Percentiles rank a stretch among this genome's conserved stretches.
These are phyloP conservation scores for Fusarium sp. DNA, from an alignment of 2,329 filamentous ascomycete species.

Conservation along the genomic window DNA sequence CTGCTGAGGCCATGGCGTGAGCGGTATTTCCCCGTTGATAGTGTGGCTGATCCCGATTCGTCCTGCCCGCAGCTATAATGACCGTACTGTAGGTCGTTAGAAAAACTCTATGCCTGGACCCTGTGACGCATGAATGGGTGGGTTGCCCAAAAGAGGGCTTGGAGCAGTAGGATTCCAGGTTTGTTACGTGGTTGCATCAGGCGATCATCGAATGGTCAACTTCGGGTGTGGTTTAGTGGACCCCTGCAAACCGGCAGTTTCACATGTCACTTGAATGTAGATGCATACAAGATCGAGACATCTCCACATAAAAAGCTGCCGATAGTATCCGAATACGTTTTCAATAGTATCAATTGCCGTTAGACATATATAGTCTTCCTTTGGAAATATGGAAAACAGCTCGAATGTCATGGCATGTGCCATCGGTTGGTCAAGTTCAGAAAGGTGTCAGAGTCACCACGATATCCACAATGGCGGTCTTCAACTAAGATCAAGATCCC, in stretches of 20 bases:
- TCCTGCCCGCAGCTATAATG: neutral
- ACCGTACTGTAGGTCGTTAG: neutral
- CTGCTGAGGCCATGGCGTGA: conserved; percentile 37
- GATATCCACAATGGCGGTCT: neutral
- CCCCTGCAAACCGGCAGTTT: conserved; percentile 21
- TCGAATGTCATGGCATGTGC: neutral
- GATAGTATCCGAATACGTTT: conserved; percentile 9
- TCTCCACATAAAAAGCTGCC: conserved; percentile 13
- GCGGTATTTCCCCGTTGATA: conserved; percentile 6
- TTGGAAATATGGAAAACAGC: neutral
- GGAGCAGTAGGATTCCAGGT: conserved; percentile 18
- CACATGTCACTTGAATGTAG: conserved; percentile 26
- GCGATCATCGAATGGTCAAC: conserved; percentile 25
- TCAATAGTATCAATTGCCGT: neutral
- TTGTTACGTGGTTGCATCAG: conserved; percentile 33
- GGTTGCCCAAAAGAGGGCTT: conserved; percentile 21
- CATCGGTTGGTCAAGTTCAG: neutral
- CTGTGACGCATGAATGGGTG: conserved; percentile 28
- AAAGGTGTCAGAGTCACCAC: neutral
- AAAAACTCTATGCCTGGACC: conserved; percentile 17
- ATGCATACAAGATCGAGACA: neutral
- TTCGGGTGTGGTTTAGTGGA: conserved; percentile 27
- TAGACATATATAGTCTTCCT: neutral
- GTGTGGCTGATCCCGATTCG: conserved; percentile 26
- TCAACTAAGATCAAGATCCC: neutral